Evolutionary conservation across 306 rosid genomes (phyloP), one percentile per base, ranked within the genome.

Genomic region (Mimosa bimucronata): DNA sequence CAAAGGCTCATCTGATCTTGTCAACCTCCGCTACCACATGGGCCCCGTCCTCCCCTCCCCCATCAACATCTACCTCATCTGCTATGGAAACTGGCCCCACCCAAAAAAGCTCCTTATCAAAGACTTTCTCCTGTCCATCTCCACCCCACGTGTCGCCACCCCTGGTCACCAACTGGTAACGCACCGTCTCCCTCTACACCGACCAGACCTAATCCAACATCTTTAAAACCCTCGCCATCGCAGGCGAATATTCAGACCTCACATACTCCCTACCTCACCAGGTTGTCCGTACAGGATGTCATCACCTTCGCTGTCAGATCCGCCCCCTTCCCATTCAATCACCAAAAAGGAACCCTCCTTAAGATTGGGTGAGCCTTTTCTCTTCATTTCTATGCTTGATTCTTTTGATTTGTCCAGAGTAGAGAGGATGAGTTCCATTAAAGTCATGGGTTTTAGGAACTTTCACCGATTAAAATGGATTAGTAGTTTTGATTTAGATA

Each of bases 121-220:
- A 19, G 93, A 92, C 44, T 94, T 94, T 48, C 86, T 92, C 38
- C 78, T 66, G n/a, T 94, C 98, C 2, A 87, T 94, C 76, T 88
- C 98, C 53, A 13, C 86, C 52, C 3, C 88, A 25, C 45, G 66
- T 25, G 78, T 88, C 0, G 73, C 93, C 2, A 52, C 96, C 0
- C 98, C 98, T 97, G 41, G 97, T 94, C 60, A 73, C 98, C 5
- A 90, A 89, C 74, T 94, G 98, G 98, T 92, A 97, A 97, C 75
- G 81, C 9, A 92, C 97, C 0, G 92, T 88, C 38, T 82, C 98
- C 0, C 93, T 92, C 28, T 94, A 94, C 88, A 87, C 97, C 2
- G 98, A 94, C 77, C 98, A 94, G 76, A 94, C 98, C 64, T 94
- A 92, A 23, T 92, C 98, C 60, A 92, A 94, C 31, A 92, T 94